Percentiles rank a stretch among this genome's conserved stretches.
These are phyloP conservation scores for Umbelopsis vinacea DNA, from an alignment of 192 early-diverging fungal genomes.

Conservation along the genomic window DNA sequence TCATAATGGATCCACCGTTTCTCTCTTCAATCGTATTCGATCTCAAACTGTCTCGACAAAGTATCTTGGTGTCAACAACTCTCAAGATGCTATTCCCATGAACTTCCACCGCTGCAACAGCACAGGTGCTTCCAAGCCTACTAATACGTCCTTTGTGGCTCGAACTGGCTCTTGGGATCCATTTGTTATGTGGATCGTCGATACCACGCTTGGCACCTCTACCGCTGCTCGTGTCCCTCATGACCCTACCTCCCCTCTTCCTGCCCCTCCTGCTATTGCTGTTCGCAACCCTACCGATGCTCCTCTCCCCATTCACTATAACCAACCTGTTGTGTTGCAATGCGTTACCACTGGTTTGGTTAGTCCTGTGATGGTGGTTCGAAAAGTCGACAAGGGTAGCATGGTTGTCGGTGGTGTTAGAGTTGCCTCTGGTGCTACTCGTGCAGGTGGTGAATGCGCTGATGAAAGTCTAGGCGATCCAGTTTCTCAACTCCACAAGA, in stretches of 20 bases:
- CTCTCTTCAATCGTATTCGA: conserved; percentile 88
- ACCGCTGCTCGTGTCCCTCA: conserved; percentile 22
- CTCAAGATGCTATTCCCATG: conserved; percentile 29
- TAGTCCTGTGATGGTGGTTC: conserved; percentile 81
- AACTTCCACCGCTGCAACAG: conserved; percentile 19
- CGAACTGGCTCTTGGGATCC: conserved; percentile 83
- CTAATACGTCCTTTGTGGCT: conserved; percentile 72
- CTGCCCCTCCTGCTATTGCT: conserved; percentile 69
- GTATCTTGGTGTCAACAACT: conserved; percentile 69
- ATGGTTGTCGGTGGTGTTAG: conserved; percentile 72
- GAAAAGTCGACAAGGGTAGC: conserved; percentile 86
- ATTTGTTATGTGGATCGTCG: conserved; percentile 85
- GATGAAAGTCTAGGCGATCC: conserved; percentile 78
- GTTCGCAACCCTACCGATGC: conserved; percentile 60
- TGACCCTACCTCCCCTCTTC: conserved; percentile 48
- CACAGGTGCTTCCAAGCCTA: conserved; percentile 19
- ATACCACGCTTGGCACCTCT: conserved; percentile 54
- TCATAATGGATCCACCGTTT: conserved; percentile 83
- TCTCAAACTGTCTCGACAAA: conserved; percentile 92
- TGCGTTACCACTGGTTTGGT: conserved; percentile 85
- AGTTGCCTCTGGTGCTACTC: conserved; percentile 24
- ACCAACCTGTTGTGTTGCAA: conserved; percentile 86
- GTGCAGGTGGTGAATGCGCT: conserved; percentile 45
- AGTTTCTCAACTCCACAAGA: conserved; percentile 90
- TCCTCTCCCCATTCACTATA: conserved; percentile 81